These are phyloP conservation scores for Diplotaxis tenuifolia DNA, from an alignment of 345 rosid genomes.

Conservation along the genomic window DNA sequence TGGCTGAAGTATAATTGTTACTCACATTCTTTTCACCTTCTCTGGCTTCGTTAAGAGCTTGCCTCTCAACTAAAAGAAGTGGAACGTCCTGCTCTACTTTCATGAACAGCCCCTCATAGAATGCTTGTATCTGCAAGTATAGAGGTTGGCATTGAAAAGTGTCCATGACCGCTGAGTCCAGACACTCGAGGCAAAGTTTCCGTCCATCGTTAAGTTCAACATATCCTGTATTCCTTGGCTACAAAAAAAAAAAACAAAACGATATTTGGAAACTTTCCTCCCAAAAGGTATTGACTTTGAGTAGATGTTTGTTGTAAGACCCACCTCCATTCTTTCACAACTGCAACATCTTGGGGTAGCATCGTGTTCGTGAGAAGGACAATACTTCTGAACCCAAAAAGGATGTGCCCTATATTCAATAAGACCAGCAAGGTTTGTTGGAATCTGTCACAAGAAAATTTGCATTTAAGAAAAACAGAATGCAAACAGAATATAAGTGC, in stretches of 20 bases:
- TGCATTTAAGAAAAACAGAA: constrained; percentile 27
- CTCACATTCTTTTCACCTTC: constrained; percentile 92
- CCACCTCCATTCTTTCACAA: constrained; percentile 99
- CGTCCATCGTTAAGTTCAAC: constrained; percentile 86
- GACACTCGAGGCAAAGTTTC: constrained; percentile 91
- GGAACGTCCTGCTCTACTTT: constrained; percentile 90
- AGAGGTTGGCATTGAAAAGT: constrained; percentile 88
- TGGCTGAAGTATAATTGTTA: neutral
- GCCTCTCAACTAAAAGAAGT: constrained; percentile 90
- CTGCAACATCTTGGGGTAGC: constrained; percentile 96
- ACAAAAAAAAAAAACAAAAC: constrained; percentile 23
- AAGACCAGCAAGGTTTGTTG: constrained; percentile 88
- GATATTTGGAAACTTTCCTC: constrained; percentile 3
- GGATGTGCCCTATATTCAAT: constrained; percentile 99
- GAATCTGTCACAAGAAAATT: constrained; percentile 67
- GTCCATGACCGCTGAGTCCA: constrained; percentile 93
- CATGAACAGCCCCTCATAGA: constrained; percentile 81
- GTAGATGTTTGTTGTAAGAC: constrained; percentile 14
- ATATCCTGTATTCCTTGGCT: constrained; percentile 70
- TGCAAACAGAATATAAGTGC: constrained; percentile 15
- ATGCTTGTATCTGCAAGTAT: constrained; percentile 67
- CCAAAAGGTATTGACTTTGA: constrained; percentile 9
- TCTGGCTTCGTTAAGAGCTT: constrained; percentile 93
- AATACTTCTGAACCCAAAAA: constrained; percentile 97
- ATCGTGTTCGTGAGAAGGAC: constrained; percentile 92